Base-by-base conservation (phyloP, 2,329 filamentous ascomycete species). In the Dryadomyces quercivorus region DNA sequence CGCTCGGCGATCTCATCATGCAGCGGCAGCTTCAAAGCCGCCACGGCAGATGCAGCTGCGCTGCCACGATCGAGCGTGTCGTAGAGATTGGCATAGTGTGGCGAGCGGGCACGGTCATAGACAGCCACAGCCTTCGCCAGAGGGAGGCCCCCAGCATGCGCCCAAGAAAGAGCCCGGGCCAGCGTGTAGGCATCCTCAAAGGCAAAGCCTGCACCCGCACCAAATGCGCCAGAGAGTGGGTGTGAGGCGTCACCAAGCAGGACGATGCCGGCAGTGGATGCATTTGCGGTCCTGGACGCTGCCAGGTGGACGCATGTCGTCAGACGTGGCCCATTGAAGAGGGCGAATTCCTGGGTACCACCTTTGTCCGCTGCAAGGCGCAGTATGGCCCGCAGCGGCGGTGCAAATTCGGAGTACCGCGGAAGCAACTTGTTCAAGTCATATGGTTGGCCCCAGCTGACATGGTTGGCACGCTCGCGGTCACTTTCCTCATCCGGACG, bases 211-310 rank as follows among this genome's bases (percentile, higher is more conserved):
- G 59, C 59, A 3, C 59, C 59, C 0, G 59, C 58, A 0, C 59
- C 59, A 40, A 61, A 61, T 0, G 58, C 58, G 1, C 58, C 59
- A 9, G 57, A 59, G 10, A 75, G 74, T 1, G 73, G 70, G 59
- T 78, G 75, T 6, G 75, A 75, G 1, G 74, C 69, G 57, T 77
- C 74, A 6, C 75, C 75, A 18, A 77, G 70, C 2, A 76, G 62
- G 3, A 65, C 66, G 34, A 75, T 70, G 6, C 72, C 66, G 7
- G 65, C 64, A 2, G 62, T 61, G 3, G 18, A 26, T 2, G 21
- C n/a, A 8, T 8, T 8, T 31, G 26, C 38, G 20, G 36, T 5
- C 15, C 2, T 4, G 7, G 46, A 31, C 4, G 52, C 44, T 9
- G 45, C 43, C 1, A 59, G 22, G 2, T 57, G 51, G 10, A 66